These are phyloP conservation scores for Cercospora berteroae DNA, from an alignment of 2,329 filamentous ascomycete species.

Conservation along the genomic window DNA sequence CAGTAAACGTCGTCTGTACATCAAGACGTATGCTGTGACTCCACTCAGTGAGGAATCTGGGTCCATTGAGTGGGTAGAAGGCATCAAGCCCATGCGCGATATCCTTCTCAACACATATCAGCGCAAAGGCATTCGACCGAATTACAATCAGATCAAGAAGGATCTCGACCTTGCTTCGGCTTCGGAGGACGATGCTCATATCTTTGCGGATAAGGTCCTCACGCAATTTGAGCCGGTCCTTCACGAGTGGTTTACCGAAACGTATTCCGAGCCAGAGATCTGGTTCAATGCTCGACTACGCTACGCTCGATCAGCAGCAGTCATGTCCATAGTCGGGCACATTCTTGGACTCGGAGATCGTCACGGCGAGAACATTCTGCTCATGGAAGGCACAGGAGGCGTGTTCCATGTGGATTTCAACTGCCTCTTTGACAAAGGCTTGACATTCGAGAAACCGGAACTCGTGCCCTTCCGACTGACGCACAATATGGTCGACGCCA, in stretches of 20 bases:
- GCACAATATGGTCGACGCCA: slow-evolving; percentile 97
- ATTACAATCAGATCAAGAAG: slow-evolving; percentile 65
- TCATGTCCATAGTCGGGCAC: slow-evolving; percentile 99
- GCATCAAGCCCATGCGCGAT: slow-evolving; percentile 88
- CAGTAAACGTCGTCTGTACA: slow-evolving; percentile 85
- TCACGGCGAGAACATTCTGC: slow-evolving; percentile 93
- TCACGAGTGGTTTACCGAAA: slow-evolving; percentile 91
- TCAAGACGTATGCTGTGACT: slow-evolving; percentile 95
- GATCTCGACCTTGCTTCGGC: slow-evolving; percentile 65
- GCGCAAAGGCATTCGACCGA: slow-evolving; percentile 63
- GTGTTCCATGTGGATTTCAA: slow-evolving; percentile 99
- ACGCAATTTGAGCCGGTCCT: slow-evolving; percentile 76
- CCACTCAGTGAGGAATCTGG: slow-evolving; percentile 97
- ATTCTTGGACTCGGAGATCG: slow-evolving; percentile 90
- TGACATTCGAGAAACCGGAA: slow-evolving; percentile 93
- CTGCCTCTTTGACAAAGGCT: slow-evolving; percentile 96
- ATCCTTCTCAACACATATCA: slow-evolving; percentile 79
- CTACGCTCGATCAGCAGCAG: slow-evolving; percentile 90
- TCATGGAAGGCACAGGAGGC: slow-evolving; percentile 90
- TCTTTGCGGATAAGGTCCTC: slow-evolving; percentile 68
- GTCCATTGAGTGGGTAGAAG: slow-evolving; percentile 97
- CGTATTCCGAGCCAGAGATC: slow-evolving; percentile 85
- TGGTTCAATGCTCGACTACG: slow-evolving; percentile 88
- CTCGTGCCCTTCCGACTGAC: slow-evolving; percentile 93
- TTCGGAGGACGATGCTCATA: slow-evolving; percentile 59